Evolutionary conservation across 768 basidiomycete genomes (phyloP), one percentile per base, ranked within the genome.

Genomic region (Trametes cubensis): DNA sequence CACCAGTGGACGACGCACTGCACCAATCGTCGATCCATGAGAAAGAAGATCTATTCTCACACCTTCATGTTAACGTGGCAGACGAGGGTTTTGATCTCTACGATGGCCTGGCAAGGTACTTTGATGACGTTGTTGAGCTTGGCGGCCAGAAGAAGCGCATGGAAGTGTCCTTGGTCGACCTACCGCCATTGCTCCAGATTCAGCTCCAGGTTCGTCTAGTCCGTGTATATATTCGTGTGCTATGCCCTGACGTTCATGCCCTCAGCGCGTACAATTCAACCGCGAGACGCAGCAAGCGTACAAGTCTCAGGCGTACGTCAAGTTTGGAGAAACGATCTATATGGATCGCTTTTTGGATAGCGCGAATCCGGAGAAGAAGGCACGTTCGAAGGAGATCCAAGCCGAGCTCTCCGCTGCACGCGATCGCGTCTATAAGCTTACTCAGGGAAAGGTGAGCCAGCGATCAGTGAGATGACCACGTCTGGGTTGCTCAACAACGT

Each of bases 251-350:
- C 49, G 50, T 54, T 53, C 20, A 4, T 10, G 20, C 34, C 6
- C 11, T 34, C 67, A 95, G 94, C 80, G 95, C 60, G 95, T 94
- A 4, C 94, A 96, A 81, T 98, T 94, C 78, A 94, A 98, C 71
- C 85, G 94, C 10, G 89, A 93, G 66, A 94, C 90, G 0, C 81
- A 93, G 58, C 91, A 95, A 66, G 88, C 94, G 17, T 94, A 92
- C 80, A 99, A 99, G 74, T 94, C 92, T 6, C 96, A 99, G 70
- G 94, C 94, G 4, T 96, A 94, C 73, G 89, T 99, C 66, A 90
- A 88, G 69, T 97, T 96, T 71, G 86, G 82, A 18, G 91, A 95
- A 74, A 90, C 85, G 11, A 80, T 99, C 15, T 88, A 85, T 70
- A 86, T 98, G 84, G 95, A 97, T 73, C 88, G 97, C 15, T 99